Evolutionary conservation across 345 rosid genomes (phyloP).

Genomic region (Citrus mangshanensis): DNA sequence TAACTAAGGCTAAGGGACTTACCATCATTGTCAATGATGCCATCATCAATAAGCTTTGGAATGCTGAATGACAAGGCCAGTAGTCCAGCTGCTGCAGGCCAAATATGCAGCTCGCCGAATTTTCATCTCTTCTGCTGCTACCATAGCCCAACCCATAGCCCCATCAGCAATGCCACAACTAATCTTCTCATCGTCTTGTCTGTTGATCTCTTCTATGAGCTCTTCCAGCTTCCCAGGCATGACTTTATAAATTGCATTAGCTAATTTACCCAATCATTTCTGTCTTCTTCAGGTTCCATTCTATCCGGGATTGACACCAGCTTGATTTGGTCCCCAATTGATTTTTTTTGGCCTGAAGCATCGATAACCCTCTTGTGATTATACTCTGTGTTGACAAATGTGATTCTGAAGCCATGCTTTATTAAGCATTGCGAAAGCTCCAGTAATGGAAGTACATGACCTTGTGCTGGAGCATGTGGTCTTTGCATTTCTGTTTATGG

Average conservation of each 20-base stretch:
- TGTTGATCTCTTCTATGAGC: not conserved
- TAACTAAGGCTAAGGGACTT: not conserved
- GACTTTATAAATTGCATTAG: not conserved
- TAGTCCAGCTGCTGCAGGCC: constrained; percentile 9
- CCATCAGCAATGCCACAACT: constrained; percentile 2
- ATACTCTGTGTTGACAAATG: constrained; percentile 1
- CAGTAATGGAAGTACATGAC: not conserved
- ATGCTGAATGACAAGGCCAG: not conserved
- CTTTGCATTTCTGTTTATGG: not conserved
- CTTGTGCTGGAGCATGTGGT: not conserved
- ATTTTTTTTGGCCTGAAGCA: not conserved
- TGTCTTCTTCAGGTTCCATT: not conserved
- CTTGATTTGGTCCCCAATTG: not conserved
- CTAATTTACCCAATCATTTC: not conserved
- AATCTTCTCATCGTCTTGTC: not conserved
- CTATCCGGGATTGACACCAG: not conserved
- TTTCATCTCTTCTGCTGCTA: not conserved
- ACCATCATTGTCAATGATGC: not conserved
- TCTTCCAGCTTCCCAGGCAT: not conserved
- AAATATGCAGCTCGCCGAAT: not conserved
- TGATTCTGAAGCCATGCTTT: not conserved
- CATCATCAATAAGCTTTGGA: not conserved
- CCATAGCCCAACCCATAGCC: constrained; percentile 11
- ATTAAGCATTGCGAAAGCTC: not conserved
- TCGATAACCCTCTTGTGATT: not conserved